A percentile compares a stretch with the other conserved stretches of the same genome.
These are phyloP conservation scores for Auricularia sp. DNA, from an alignment of 768 basidiomycete species.

Conservation along the genomic window DNA sequence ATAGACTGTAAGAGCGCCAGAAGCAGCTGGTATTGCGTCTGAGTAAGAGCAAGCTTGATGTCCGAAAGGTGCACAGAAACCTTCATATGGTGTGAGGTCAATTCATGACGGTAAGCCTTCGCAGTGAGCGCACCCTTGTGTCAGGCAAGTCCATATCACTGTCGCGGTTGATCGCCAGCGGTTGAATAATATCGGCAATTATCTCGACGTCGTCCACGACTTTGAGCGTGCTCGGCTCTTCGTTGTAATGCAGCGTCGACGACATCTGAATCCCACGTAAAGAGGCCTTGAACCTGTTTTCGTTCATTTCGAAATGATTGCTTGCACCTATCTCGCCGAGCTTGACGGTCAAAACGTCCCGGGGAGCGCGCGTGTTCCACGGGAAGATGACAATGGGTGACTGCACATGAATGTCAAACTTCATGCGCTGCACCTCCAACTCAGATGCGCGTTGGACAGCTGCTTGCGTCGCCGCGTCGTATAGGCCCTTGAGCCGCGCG, in stretches of 20 bases:
- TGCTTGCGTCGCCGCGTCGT: slow-evolving; percentile 87
- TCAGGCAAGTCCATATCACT: slow-evolving; percentile 51
- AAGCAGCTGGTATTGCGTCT: slow-evolving; percentile 69
- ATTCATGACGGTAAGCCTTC: not conserved
- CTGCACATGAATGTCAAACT: slow-evolving; percentile 82
- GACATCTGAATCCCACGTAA: slow-evolving; percentile 76
- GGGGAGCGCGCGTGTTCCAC: slow-evolving; percentile 45
- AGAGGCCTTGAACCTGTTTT: slow-evolving; percentile 60
- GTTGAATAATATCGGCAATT: slow-evolving; percentile 57
- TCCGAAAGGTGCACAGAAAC: slow-evolving; percentile 68
- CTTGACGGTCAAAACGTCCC: slow-evolving; percentile 66
- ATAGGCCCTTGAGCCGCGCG: slow-evolving; percentile 83
- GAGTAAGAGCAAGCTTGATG: slow-evolving; percentile 73
- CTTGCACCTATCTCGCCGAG: slow-evolving; percentile 82
- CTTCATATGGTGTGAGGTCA: slow-evolving; percentile 28
- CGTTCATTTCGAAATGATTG: slow-evolving; percentile 55
- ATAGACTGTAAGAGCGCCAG: slow-evolving; percentile 59
- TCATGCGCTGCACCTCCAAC: slow-evolving; percentile 69
- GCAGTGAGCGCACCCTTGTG: slow-evolving; percentile 49
- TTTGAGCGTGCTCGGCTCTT: slow-evolving; percentile 49
- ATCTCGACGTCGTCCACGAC: slow-evolving; percentile 89
- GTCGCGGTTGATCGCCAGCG: slow-evolving; percentile 41
- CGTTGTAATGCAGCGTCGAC: slow-evolving; percentile 50
- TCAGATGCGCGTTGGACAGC: slow-evolving; percentile 90
- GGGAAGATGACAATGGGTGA: slow-evolving; percentile 91